These are phyloP conservation scores for Amanita exitialis DNA, from an alignment of 768 basidiomycete genomes.

Conservation along the genomic window DNA sequence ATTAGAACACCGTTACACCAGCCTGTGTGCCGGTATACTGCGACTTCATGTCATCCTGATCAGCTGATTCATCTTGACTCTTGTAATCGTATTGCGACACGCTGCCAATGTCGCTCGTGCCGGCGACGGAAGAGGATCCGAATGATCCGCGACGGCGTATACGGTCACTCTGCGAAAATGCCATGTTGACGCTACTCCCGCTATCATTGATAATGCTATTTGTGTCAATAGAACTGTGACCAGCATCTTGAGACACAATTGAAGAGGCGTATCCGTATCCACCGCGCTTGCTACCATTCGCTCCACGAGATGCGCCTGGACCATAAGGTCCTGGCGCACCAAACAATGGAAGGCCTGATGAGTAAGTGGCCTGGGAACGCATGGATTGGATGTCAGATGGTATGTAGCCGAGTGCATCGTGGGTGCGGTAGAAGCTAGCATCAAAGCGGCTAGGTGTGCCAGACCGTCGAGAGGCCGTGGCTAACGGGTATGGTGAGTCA, in stretches of 20 bases:
- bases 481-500: slow-evolving; percentile 1
- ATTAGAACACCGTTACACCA: slow-evolving; percentile 83
- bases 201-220: slow-evolving; percentile 50
- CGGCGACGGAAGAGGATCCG: slow-evolving; percentile 55
- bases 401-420: slow-evolving; percentile 89
- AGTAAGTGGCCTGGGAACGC: slow-evolving; percentile 93
- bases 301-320: slow-evolving; percentile 51
- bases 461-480: slow-evolving; percentile 43
- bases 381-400: slow-evolving; percentile 94
- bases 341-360: slow-evolving; percentile 86
- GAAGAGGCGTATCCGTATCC: slow-evolving; percentile 82
- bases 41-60: slow-evolving; percentile 81
- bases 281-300: slow-evolving; percentile 63
- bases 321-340: slow-evolving; percentile 61
- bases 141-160: slow-evolving; percentile 71
- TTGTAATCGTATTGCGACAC: slow-evolving; percentile 76
- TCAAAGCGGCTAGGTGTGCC: slow-evolving; percentile 95
- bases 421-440: slow-evolving; percentile 89
- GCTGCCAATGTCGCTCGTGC: slow-evolving; percentile 71
- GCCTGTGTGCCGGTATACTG: slow-evolving; percentile 83
- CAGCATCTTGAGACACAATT: slow-evolving; percentile 86
- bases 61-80: slow-evolving; percentile 76
- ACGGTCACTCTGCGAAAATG: slow-evolving; percentile 88
- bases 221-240: slow-evolving; percentile 48
- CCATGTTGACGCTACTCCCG: slow-evolving; percentile 48